Percentiles rank a stretch among this genome's conserved stretches.
Conservation (phyloP, 257 asterid species). For the Solanum dulcamara region DNA sequence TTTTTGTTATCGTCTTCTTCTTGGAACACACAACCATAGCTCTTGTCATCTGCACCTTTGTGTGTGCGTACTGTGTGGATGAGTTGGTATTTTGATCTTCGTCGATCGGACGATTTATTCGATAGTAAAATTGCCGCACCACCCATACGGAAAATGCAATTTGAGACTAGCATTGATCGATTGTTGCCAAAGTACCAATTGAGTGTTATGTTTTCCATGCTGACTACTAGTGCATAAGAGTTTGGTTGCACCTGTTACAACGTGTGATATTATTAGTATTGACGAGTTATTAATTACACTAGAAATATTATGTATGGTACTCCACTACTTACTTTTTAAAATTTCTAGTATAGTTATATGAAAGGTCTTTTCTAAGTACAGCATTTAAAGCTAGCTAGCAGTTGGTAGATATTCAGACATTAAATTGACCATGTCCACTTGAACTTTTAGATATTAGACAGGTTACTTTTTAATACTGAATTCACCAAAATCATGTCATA, state of each 20-base stretch:
- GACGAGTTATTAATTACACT: background rate
- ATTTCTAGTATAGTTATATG: too few relatives aligned
- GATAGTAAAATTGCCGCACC: constrained; percentile 69
- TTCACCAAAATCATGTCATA: background rate
- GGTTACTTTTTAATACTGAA: background rate
- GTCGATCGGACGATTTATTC: constrained; percentile 27
- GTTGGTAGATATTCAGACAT: background rate
- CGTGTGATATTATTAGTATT: background rate
- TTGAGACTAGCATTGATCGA: constrained; percentile 54
- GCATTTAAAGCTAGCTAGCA: background rate
- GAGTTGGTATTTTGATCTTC: constrained; percentile 50
- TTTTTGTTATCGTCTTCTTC: constrained; percentile 33
- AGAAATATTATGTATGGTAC: too few relatives aligned
- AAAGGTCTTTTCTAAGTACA: too few relatives aligned
- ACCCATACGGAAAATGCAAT: constrained; percentile 67
- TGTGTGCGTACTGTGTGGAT: constrained; percentile 55
- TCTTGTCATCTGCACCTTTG: constrained; percentile 52
- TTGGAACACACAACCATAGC: constrained; percentile 53
- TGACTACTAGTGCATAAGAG: constrained; percentile 60
- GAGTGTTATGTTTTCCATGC: constrained; percentile 56
- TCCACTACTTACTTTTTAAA: too few relatives aligned
- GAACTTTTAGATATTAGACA: too few relatives aligned
- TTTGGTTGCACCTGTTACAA: constrained; percentile 49
- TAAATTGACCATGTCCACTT: background rate
- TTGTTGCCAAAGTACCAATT: constrained; percentile 69